phyloP scores from a whole-genome alignment of 192 early-diverging fungal genomes.

The Physocladia obscura region DNA sequence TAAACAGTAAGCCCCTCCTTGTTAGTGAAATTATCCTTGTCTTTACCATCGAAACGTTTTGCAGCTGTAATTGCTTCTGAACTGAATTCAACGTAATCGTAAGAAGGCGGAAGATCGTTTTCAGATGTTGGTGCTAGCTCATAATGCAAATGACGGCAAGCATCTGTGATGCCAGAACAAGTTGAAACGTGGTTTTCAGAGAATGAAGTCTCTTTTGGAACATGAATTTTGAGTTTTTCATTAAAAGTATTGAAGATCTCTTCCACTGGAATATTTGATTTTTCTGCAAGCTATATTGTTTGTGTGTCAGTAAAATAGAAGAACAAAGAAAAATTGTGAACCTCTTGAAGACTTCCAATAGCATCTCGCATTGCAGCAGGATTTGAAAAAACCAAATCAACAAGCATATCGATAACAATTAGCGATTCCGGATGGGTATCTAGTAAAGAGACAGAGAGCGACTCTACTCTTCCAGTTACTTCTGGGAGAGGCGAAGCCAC shows the following conservation, averaged over 20 bases:
- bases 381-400: background rate
- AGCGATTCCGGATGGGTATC: background rate
- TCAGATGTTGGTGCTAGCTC: no score
- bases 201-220: background rate
- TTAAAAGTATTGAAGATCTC: constrained; percentile 11
- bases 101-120: background rate
- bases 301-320: no score
- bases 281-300: background rate
- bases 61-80: no score
- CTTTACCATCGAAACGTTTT: no score
- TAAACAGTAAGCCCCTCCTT: no score
- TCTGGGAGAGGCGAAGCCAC: no score
- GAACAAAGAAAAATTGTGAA: no score
- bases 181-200: background rate
- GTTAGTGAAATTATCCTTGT: no score
- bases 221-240: background rate
- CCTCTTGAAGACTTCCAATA: constrained; percentile 7
- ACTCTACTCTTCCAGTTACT: no score
- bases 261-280: background rate
- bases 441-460: no score
- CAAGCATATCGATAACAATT: background rate
- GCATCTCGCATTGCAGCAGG: background rate
- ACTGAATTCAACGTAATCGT: background rate
- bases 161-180: constrained; percentile 10
- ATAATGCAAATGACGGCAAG: constrained; percentile 10